Evolutionary conservation across 805 yeast species (phyloP), one percentile per base, ranked within the genome.

Genomic region (Schwanniomyces polymorphus): DNA sequence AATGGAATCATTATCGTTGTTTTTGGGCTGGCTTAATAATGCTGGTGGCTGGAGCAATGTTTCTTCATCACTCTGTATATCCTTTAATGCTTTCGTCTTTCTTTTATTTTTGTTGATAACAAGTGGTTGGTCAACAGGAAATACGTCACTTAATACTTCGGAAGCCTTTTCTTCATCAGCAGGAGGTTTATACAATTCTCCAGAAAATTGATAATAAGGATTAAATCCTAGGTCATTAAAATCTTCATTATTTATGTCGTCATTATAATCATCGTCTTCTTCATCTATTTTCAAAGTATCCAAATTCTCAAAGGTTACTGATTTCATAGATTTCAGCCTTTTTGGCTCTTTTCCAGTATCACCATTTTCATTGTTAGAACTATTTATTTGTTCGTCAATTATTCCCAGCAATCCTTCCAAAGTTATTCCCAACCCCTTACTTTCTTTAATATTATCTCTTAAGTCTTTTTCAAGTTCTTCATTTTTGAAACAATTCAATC

Each of bases 401-500:
- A 11, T 11, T 21, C 21, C 14, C 16, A 27, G 33, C 14, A 27
- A 12, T 14, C 16, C 11, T 8, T 40, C 42, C 10, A 26, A 38
- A 9, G n/a, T 18, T 23, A 26, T 38, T 11, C 27, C 27, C 12
- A 39, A 39, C 4, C 27, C 33, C 6, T 17, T 28, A 18, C 16
- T 41, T 27, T 28, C 37, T 16, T 42, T 34, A 27, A 28, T 34
- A 18, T 39, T 10, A 39, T 47, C 46, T 21, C 39, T 52, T 1
- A 62, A 53, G 21, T 55, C 40, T 47, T 70, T 63, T 57, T 80
- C 86, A 27, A 79, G 61, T 47, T 86, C 89, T 64, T 89, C 97
- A 67, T 92, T 92, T 55, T 89, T 85, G 81, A 92, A 89, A 67
- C 97, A 88, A 63, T 94, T 94, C 35, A 91, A 73, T 46, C 98